A percentile compares a stretch with the other conserved stretches of the same genome.
Conservation (phyloP, 176 grass and related monocot species). For the Luzula sylvatica region DNA sequence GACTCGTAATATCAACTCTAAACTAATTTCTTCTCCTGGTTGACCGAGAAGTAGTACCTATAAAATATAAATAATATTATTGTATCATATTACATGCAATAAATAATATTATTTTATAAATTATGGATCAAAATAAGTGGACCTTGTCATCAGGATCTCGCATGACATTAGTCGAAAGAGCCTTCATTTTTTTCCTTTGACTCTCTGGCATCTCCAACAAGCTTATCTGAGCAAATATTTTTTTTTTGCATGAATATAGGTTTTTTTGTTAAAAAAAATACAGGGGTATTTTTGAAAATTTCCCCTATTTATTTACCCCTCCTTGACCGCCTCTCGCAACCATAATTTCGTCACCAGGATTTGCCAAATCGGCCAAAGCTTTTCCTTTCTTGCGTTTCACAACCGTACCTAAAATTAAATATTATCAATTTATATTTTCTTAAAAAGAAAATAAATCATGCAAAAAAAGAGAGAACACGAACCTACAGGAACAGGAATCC, state of each 20-base stretch:
- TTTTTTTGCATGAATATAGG: no score
- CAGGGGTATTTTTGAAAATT: neutral
- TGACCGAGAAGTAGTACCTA: slow-evolving; percentile 91
- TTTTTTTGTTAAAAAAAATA: neutral
- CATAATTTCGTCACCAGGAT: slow-evolving; percentile 68
- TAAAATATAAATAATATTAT: neutral
- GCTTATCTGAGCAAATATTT: slow-evolving; percentile 44
- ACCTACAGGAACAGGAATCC: slow-evolving; percentile 93
- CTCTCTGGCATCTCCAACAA: slow-evolving; percentile 83
- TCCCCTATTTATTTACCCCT: slow-evolving; percentile 69
- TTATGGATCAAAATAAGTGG: no score
- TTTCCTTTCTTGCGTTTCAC: slow-evolving; percentile 81
- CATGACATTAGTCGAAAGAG: slow-evolving; percentile 82
- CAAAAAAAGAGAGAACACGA: slow-evolving; percentile 20
- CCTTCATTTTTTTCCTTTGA: slow-evolving; percentile 56
- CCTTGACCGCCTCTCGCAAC: slow-evolving; percentile 92
- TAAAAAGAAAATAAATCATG: neutral
- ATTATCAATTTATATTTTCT: neutral
- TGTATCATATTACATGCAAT: no score
- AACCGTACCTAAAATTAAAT: slow-evolving; percentile 51
- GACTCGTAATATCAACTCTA: slow-evolving; percentile 85
- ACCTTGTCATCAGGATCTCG: slow-evolving; percentile 80
- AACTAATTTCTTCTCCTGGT: slow-evolving; percentile 73
- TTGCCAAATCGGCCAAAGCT: slow-evolving; percentile 79
- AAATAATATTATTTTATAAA: no score